Base-by-base conservation (phyloP, 495 filamentous ascomycete genomes). In the Echria macrotheca region DNA sequence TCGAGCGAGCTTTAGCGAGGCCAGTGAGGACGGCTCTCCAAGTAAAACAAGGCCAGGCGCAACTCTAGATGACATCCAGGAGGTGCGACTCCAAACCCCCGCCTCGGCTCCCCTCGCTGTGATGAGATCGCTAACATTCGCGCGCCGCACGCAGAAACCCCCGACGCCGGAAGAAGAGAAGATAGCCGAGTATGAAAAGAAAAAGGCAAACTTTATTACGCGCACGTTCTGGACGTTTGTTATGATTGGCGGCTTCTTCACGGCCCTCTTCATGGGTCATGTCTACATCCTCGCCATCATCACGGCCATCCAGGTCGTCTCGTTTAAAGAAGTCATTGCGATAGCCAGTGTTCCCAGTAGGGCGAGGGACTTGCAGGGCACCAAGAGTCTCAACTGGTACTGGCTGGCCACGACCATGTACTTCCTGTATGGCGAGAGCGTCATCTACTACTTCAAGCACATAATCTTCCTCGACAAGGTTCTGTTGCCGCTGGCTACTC, bases 371-470 rank as follows among this genome's bases (percentile, higher is more conserved):
- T 74, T 97, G 18, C 86, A 85, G 18, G 95, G 95, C 62, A 96
- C 94, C 57, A 95, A 96, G 71, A 84, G 84, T 52, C 69, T 99
- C 60, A 96, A 96, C 64, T 99, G 94, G 94, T 99, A 99, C 67
- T 99, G 94, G 70, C 75, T 99, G 50, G 94, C 89, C n/a, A 86
- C 87, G 14, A 93, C 90, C 47, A 97, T 97, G 93, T 99, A 97
- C 72, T 99, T 94, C 57, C 72, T 99, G 24, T 97, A 99, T 58
- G 94, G 94, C 50, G 94, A 99, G 71, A 96, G 89, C 55, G 91
- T 99, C 54, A 93, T 99, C 51, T 99, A 97, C 70, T 99, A 99
- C 68, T 97, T 99, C 71, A 97, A 97, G 74, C 94, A 97, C 57
- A 87, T 99, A 47, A 79, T 99, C 24, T 67, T 97, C 50, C 87